phyloP scores from a whole-genome alignment of 345 rosid genomes.

The Aethionema arabicum region DNA sequence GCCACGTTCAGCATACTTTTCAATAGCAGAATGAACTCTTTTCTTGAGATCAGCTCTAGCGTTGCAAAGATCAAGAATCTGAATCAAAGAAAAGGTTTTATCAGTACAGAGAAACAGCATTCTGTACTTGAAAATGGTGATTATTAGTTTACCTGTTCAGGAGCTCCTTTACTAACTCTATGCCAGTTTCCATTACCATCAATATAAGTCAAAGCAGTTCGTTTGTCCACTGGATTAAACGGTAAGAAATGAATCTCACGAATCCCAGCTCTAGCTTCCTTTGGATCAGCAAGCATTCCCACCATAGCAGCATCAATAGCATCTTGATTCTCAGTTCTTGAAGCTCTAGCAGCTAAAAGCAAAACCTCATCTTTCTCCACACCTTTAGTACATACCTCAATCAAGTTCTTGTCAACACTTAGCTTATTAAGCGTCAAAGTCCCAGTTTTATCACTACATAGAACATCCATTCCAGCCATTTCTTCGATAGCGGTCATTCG shows the following conservation, averaged over 20 bases:
- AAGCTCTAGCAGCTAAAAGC: constrained; percentile 78
- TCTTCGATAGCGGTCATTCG: constrained; percentile 93
- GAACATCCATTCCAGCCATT: constrained; percentile 94
- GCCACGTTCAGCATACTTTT: constrained; percentile 79
- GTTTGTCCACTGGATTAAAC: constrained; percentile 79
- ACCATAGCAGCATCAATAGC: constrained; percentile 90
- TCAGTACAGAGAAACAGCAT: neutral
- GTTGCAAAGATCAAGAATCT: constrained; percentile 63
- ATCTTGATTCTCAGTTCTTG: constrained; percentile 86
- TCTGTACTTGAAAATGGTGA: neutral
- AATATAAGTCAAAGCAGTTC: constrained; percentile 76
- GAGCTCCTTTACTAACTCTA: constrained; percentile 88
- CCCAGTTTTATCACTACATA: constrained; percentile 88
- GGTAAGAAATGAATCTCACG: constrained; percentile 80
- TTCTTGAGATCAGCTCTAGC: constrained; percentile 56
- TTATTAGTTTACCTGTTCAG: constrained; percentile 64
- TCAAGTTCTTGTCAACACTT: constrained; percentile 65
- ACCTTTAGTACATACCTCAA: constrained; percentile 71
- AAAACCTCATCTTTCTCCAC: constrained; percentile 64
- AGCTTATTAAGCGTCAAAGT: constrained; percentile 82
- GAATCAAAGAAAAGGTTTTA: constrained; percentile 16
- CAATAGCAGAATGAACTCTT: constrained; percentile 60
- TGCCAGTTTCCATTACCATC: constrained; percentile 74
- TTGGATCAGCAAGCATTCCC: constrained; percentile 84
- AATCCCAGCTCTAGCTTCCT: constrained; percentile 78